These are phyloP conservation scores for Phytophthora cryptogea DNA, from an alignment of 352 stramenopile species.

Conservation along the genomic window DNA sequence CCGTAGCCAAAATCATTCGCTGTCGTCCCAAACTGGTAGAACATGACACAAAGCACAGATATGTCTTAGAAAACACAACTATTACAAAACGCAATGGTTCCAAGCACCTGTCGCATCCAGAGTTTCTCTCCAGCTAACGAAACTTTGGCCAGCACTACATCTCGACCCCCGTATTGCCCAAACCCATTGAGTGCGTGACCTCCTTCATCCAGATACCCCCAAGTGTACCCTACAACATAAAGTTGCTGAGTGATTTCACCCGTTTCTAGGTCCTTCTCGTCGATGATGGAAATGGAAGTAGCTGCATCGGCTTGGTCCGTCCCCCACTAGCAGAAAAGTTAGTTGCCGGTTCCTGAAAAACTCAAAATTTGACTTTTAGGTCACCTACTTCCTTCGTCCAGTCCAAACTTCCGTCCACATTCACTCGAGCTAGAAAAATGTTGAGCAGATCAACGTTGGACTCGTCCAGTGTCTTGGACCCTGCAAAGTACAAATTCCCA, in stretches of 20 bases:
- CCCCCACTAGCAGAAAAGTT: slow-evolving; percentile 41
- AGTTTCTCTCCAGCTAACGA: slow-evolving; percentile 52
- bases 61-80: background rate
- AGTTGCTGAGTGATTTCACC: slow-evolving; percentile 35
- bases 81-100: background rate
- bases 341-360: background rate
- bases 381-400: slow-evolving; percentile 56
- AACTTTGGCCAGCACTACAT: slow-evolving; percentile 72
- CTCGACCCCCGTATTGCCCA: slow-evolving; percentile 65
- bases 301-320: slow-evolving; percentile 59
- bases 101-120: slow-evolving; percentile 64
- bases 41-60: slow-evolving; percentile 6
- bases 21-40: slow-evolving; percentile 60
- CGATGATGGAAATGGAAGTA: slow-evolving; percentile 54
- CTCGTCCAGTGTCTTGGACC: slow-evolving; percentile 43
- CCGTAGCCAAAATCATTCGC: slow-evolving; percentile 69
- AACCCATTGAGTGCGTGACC: slow-evolving; percentile 74
- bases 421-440: slow-evolving; percentile 58
- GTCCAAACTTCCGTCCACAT: slow-evolving; percentile 44
- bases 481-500: slow-evolving; percentile 68
- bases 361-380: too few relatives aligned
- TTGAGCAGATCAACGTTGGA: slow-evolving; percentile 40
- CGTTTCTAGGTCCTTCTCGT: slow-evolving; percentile 37
- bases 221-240: slow-evolving; percentile 71
- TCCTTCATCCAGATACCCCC: slow-evolving; percentile 72